Conservation (phyloP, 2,329 filamentous ascomycete species). For the Cryphonectria nitschkei region DNA sequence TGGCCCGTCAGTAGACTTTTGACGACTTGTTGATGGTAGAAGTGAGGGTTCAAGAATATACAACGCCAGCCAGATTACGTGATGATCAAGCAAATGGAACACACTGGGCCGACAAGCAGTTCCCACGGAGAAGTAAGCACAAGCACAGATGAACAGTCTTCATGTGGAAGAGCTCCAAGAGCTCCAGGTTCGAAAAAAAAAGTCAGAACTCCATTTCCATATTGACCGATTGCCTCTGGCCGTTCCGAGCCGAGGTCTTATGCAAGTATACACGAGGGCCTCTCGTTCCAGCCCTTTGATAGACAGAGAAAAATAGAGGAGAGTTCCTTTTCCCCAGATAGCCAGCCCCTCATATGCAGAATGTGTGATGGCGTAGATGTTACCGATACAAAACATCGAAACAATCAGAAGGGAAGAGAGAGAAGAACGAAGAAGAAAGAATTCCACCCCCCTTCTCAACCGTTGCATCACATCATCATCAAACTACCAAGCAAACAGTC, state of each 20-base stretch:
- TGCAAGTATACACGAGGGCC: conserved; percentile 13
- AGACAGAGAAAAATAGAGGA: conserved; percentile 2
- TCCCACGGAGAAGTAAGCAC: background rate
- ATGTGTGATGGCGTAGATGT: background rate
- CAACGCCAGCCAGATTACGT: background rate
- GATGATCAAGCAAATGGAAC: background rate
- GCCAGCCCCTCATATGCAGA: background rate
- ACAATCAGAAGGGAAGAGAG: background rate
- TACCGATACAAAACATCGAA: background rate
- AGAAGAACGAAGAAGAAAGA: background rate
- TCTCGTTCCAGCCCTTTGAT: background rate
- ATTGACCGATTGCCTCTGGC: conserved; percentile 13
- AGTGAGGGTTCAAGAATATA: background rate
- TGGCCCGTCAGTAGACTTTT: background rate
- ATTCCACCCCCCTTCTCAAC: background rate
- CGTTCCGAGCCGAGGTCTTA: conserved; percentile 14
- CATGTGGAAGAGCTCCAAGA: background rate
- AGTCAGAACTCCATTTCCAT: conserved; percentile 12
- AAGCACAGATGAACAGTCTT: background rate
- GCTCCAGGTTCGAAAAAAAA: background rate
- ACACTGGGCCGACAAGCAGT: background rate
- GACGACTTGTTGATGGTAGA: background rate
- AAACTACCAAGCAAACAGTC: background rate
- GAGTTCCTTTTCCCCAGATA: background rate
- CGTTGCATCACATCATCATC: background rate